phyloP scores from a whole-genome alignment of 2,329 filamentous ascomycete species.

The Fusarium musae region DNA sequence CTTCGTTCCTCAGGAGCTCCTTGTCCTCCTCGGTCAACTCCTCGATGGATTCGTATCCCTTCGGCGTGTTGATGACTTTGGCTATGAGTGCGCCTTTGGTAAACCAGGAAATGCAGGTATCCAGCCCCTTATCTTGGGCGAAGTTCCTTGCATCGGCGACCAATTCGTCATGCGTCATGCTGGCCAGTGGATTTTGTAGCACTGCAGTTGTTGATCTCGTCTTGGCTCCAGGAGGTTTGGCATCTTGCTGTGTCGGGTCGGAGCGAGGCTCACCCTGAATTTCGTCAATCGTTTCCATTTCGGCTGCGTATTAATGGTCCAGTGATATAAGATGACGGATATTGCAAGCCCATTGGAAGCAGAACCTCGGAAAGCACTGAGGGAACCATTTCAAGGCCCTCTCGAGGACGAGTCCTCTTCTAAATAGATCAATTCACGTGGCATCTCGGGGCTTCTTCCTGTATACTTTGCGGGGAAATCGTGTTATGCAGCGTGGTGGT shows the following conservation, averaged over 20 bases:
- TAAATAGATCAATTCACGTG: background rate
- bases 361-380: background rate
- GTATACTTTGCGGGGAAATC: background rate
- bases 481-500: background rate
- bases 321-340: background rate
- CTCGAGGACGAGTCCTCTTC: background rate
- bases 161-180: constrained; percentile 31
- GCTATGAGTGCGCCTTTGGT: constrained; percentile 51
- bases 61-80: constrained; percentile 32
- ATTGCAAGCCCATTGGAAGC: background rate
- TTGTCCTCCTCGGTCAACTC: constrained; percentile 49
- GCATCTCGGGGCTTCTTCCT: background rate
- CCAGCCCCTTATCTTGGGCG: constrained; percentile 23
- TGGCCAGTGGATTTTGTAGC: constrained; percentile 37
- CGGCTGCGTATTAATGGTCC: background rate
- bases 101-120: constrained; percentile 54
- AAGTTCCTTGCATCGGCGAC: constrained; percentile 33
- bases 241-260: background rate
- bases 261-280: background rate
- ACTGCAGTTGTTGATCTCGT: constrained; percentile 8
- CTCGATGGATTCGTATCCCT: constrained; percentile 40
- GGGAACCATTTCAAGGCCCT: background rate
- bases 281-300: background rate
- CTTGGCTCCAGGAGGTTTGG: background rate
- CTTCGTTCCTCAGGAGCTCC: constrained; percentile 50